Evolutionary conservation across 371 early-diverging fungal species (phyloP), one percentile per base, ranked within the genome.

Genomic region (Aphelidium insulamus): DNA sequence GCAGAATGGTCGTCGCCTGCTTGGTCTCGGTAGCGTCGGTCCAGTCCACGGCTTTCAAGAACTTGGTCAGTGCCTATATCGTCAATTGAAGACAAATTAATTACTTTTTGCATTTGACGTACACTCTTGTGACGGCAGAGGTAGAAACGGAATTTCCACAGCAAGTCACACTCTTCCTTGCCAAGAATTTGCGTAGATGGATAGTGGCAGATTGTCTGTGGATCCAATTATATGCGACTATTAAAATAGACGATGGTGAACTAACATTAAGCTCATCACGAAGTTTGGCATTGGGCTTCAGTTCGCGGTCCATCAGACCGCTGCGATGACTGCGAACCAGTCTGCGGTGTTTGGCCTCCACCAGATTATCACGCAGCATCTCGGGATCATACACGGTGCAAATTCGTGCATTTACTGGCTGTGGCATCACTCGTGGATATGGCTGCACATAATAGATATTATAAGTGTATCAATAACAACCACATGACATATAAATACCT

Each of bases 141-240:
- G 43, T 85, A 87, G 39, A 78, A 90, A 34, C 97, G 59, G 47
- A 84, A 95, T 48, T 87, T 88, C 97, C 97, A 95, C 18, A 92
- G 57, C 23, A 86, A 43, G 43, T 95, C 85, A 44, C 85, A 85
- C 43, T 90, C 88, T 31, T 80, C 77, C 5, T 67, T 59, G 0
- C 72, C 73, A 18, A 95, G 51, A 11, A 49, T 48, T 35, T 77
- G 63, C 2, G 86, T 78, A 3, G 86, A 88, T n/a, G 91, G 82
- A 44, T 87, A 87, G 36, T 72, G 52, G 48, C 87, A 54, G 28
- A 94, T 84, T 46, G 59, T 67, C 77, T 84, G 49, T 39, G 16
- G 23, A 27, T 16, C 37, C 39, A 16, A 10, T 5, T 14, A 19
- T 28, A 8, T 22, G 30, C 5, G 15, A 44, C 29, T 10, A 18